Conservation (phyloP, 495 filamentous ascomycete genomes). For the Lophiotrema nucula region DNA sequence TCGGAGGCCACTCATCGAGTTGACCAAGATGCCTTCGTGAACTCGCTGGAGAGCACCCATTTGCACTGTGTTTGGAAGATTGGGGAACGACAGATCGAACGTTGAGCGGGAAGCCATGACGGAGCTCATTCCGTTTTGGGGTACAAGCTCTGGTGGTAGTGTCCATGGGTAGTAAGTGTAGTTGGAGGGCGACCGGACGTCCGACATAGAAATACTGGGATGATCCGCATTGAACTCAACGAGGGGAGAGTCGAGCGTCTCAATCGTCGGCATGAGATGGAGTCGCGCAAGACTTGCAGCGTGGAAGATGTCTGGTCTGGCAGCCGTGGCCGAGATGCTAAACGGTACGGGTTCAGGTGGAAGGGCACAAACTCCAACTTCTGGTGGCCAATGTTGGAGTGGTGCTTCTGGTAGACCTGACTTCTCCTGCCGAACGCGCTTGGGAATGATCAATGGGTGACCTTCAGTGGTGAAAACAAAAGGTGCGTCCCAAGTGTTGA, state of each 20-base stretch:
- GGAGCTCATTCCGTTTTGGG: constrained; percentile 69
- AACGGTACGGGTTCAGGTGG: constrained; percentile 59
- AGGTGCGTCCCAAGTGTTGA: constrained; percentile 80
- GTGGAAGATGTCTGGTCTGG: constrained; percentile 84
- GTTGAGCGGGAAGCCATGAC: constrained; percentile 61
- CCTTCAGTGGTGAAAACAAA: constrained; percentile 96
- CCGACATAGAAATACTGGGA: constrained; percentile 55
- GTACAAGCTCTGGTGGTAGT: constrained; percentile 69
- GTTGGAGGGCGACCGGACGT: constrained; percentile 65
- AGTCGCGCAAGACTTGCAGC: constrained; percentile 82
- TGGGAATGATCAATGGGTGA: constrained; percentile 83
- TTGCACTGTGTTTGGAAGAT: constrained; percentile 56
- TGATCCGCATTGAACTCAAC: constrained; percentile 52
- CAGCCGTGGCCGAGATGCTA: constrained; percentile 74
- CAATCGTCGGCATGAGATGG: constrained; percentile 66
- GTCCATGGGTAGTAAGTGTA: constrained; percentile 94
- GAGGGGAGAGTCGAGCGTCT: constrained; percentile 53
- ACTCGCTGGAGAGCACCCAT: constrained; percentile 43
- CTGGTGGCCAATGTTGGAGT: constrained; percentile 15
- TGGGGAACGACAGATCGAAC: constrained; percentile 79
- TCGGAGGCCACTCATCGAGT: constrained; percentile 73
- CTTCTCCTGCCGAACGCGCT: constrained; percentile 30
- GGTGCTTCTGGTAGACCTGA: not conserved
- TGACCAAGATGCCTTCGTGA: constrained; percentile 71
- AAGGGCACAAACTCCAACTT: constrained; percentile 54